Conservation (phyloP, 805 yeast species). For the Candida corydali region DNA sequence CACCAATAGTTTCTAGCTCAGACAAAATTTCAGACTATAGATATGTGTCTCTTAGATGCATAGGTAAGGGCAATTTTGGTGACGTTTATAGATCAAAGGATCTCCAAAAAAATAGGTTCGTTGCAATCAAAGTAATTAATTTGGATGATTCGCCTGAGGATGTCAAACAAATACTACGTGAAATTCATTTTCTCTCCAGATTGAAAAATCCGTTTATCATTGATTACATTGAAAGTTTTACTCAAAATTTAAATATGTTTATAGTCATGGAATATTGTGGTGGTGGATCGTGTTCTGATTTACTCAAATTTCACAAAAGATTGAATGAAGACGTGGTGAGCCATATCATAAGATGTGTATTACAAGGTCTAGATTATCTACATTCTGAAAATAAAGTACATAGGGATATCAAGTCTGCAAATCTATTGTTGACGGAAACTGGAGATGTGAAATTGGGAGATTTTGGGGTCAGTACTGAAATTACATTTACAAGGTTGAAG, state of each 20-base stretch:
- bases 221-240: slow-evolving; percentile 53
- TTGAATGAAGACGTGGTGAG: slow-evolving; percentile 60
- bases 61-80: slow-evolving; percentile 85
- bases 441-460: slow-evolving; percentile 84
- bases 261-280: slow-evolving; percentile 95
- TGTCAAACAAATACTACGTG: slow-evolving; percentile 65
- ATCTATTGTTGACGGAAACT: slow-evolving; percentile 63
- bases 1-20: not conserved
- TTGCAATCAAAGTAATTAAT: slow-evolving; percentile 86
- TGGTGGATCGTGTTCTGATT: slow-evolving; percentile 85
- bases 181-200: slow-evolving; percentile 69
- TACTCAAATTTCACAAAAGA: slow-evolving; percentile 51
- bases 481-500: slow-evolving; percentile 48
- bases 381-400: slow-evolving; percentile 77
- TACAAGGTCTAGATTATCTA: slow-evolving; percentile 70
- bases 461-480: slow-evolving; percentile 89
- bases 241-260: slow-evolving; percentile 70
- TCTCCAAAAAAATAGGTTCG: slow-evolving; percentile 30
- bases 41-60: slow-evolving; percentile 44
- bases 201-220: slow-evolving; percentile 67
- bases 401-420: slow-evolving; percentile 88
- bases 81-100: slow-evolving; percentile 68
- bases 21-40: too few species aligned
- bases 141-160: slow-evolving; percentile 79
- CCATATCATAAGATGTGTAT: slow-evolving; percentile 57